A percentile compares a stretch with the other conserved stretches of the same genome.
Evolutionary conservation across 1,284 basidiomycete species (phyloP).

Genomic region (Sparassis latifolia): DNA sequence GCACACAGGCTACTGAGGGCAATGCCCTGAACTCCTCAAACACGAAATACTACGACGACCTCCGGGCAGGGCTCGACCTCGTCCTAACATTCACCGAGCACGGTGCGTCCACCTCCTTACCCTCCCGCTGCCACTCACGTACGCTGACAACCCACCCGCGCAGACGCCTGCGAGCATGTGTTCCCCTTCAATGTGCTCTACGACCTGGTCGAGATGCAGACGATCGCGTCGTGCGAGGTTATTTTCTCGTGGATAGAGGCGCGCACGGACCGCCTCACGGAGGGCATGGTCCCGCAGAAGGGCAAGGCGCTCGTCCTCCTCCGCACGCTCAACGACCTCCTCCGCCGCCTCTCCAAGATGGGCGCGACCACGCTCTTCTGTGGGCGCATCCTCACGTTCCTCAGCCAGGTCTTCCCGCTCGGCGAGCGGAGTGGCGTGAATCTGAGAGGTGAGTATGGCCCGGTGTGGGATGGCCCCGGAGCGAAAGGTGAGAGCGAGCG

Average conservation of each 20-base stretch:
- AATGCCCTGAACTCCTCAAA: slow-evolving; percentile 40
- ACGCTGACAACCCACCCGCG: slow-evolving; percentile 10
- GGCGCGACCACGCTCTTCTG: slow-evolving; percentile 80
- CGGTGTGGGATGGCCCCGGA: slow-evolving; percentile 69
- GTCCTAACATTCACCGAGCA: slow-evolving; percentile 68
- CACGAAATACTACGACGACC: slow-evolving; percentile 49
- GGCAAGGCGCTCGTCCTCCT: slow-evolving; percentile 83
- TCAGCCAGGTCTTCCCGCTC: slow-evolving; percentile 81
- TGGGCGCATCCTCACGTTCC: slow-evolving; percentile 81
- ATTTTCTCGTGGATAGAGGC: slow-evolving; percentile 82
- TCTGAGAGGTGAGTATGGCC: slow-evolving; percentile 77
- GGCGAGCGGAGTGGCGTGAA: slow-evolving; percentile 90
- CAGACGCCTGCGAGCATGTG: slow-evolving; percentile 47
- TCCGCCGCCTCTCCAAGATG: slow-evolving; percentile 79
- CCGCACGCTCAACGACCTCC: slow-evolving; percentile 80
- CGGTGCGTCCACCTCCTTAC: slow-evolving; percentile 35
- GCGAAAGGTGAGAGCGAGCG: slow-evolving; percentile 26
- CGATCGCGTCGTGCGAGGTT: slow-evolving; percentile 73
- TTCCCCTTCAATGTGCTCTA: slow-evolving; percentile 63
- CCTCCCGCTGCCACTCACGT: not conserved
- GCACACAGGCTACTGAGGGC: slow-evolving; percentile 54
- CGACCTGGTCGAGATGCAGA: slow-evolving; percentile 76
- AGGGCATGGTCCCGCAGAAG: slow-evolving; percentile 74
- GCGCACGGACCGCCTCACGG: slow-evolving; percentile 58
- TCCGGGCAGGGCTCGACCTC: slow-evolving; percentile 64